Base-by-base conservation (phyloP, 208 protist species). In the Leishmania lainsoni region DNA sequence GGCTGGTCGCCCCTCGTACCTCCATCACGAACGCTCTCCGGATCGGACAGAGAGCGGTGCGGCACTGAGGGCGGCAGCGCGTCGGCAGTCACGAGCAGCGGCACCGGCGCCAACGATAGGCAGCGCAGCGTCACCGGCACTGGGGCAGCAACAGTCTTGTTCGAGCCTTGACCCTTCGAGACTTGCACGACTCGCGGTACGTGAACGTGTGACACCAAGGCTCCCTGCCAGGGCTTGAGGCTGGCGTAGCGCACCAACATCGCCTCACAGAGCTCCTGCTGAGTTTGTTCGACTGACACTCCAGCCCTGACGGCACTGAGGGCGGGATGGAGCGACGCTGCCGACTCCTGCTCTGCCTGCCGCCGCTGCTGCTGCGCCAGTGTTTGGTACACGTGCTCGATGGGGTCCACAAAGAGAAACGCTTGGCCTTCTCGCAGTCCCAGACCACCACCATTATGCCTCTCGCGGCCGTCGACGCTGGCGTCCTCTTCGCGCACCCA, bases 401-500 rank as follows among this genome's bases (percentile, higher is more conserved):
- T 86, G 16, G 90, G 89, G 81, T 96, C 91, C 45, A 96, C 81
- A 70, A 93, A 91, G 76, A 92, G 88, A 75, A 94, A 96, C 2
- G 92, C 76, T 73, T 96, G 91, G 9, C 93, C 93, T 65, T 83
- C 76, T 45, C 79, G 59, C 51, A 75, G 48, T 58, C n/a, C 35
- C 22, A 22, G 32, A 54, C 63, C 76, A 16, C 26, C 59, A 65
- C 45, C n/a, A 29, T 22, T 16, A 14, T 51, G 39, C 45, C 32
- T 73, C 10, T 73, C 22, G 20, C 10, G 14, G 29, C n/a, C 16
- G 22, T 32, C 69, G 20, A 17, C 69, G 26, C 77, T 75, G 39
- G 84, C 81, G 16, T 81, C 76, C 39, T 86, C 85, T 61, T 87
- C 80, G n/a, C 89, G 51, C 49, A 87, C 76, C 93, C 93, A 97